Base-by-base conservation (phyloP, 106 monocot species). In the Acorus gramineus region DNA sequence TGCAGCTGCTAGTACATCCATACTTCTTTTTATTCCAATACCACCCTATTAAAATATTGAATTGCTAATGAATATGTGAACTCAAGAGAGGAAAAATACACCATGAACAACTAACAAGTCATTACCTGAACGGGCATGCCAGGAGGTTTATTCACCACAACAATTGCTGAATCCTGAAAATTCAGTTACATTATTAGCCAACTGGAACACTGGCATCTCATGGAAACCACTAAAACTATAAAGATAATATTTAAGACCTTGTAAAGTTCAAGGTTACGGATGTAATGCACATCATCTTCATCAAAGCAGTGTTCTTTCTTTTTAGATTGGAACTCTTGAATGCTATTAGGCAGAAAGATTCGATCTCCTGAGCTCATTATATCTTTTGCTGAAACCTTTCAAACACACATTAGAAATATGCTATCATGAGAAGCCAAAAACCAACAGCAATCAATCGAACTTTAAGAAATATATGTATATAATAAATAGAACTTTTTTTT, bases 71-170 rank as follows among this genome's bases (percentile, higher is more conserved):
- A 62, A 12, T 4, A 48, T n/a, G 52, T 45, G 9, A 62, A 7
- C 6, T 52, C n/a, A 8, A 10, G 6, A 8, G 13, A 61, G 60
- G 8, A n/a, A 6, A 12, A 52, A 3, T 46, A 3, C 64, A 44
- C 14, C 45, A 46, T 28, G 7, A 4, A 57, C 8, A 2, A 42
- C 14, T 58, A 8, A 60, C 47, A 49, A 14, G 42, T 3, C 2
- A 4, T 72, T 71, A 94, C 93, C 86, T 95, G 94, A 4, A 86
- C 86, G n/a, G 86, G 67, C 78, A 95, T 65, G 48, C 95, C 90
- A 60, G 79, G 78, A 54, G 90, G 90, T 63, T 95, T 95, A 60
- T 95, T 95, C 51, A 95, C 47, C 52, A 74, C 87, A 72, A 95
- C 76, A 55, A 90, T 84, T 4, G 82, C 76, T 46, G 70, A 44